These are phyloP conservation scores for Syzygium jambos DNA, from an alignment of 345 rosid genomes.

Conservation along the genomic window DNA sequence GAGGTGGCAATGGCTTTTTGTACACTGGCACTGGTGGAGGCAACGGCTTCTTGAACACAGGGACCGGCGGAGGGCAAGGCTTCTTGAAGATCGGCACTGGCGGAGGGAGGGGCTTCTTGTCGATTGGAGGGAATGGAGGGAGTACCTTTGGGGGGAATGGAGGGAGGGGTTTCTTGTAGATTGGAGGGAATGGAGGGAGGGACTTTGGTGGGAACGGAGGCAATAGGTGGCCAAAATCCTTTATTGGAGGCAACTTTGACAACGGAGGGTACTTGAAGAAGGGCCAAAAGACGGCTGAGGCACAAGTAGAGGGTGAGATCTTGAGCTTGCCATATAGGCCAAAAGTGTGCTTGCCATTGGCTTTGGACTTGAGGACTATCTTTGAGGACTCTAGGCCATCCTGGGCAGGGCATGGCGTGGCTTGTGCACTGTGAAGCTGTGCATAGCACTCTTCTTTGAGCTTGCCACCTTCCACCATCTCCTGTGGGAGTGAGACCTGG, in stretches of 20 bases:
- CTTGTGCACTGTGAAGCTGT: constrained; percentile 61
- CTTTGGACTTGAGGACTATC: constrained; percentile 35
- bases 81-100: not conserved
- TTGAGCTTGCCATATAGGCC: constrained; percentile 47
- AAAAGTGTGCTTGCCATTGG: constrained; percentile 32
- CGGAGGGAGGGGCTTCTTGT: not conserved
- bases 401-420: constrained; percentile 49
- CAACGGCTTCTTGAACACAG: not conserved
- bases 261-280: constrained; percentile 19
- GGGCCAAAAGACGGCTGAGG: constrained; percentile 55
- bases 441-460: constrained; percentile 73
- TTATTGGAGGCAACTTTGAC: not conserved
- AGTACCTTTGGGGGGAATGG: not conserved
- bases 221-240: constrained; percentile 8
- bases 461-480: constrained; percentile 33
- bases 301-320: constrained; percentile 47
- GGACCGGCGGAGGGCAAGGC: not conserved
- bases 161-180: not conserved
- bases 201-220: not conserved
- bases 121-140: not conserved
- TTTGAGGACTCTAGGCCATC: constrained; percentile 45
- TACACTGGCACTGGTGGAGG: not conserved
- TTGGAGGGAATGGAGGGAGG: not conserved
- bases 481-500: constrained; percentile 38
- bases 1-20: not conserved